Evolutionary conservation across 441 rosid genomes (phyloP), one percentile per base, ranked within the genome.

Genomic region (Croton laevigatus): DNA sequence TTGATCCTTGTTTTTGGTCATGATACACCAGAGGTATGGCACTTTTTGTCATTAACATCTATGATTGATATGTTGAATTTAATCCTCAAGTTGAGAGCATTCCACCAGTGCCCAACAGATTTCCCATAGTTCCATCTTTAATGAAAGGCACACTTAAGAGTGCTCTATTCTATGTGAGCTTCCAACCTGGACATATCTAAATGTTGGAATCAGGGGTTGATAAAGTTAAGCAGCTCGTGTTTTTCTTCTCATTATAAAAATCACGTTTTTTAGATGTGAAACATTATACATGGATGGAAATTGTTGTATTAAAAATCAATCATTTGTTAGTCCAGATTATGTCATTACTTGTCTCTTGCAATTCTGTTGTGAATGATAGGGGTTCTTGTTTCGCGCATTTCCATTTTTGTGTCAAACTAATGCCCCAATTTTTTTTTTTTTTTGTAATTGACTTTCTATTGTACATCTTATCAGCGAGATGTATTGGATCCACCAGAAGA

Each of bases 401-500:
- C 12, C 37, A 49, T 34, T 22, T 5, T 66, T 51, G 36, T 20
- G 9, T 57, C 16, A 5, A 55, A 19, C 8, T 77, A 58, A 22
- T 63, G 52, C 13, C 62, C 8, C 49, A n/a, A 22, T 60, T 69
- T 53, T 59, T 40, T 44, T 14, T 19, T 51, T 12, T 36, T 19
- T 62, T 48, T 65, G 49, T 71, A 60, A 75, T 74, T 36, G 38
- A 49, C 52, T 64, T 65, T 62, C 70, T 53, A 17, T 68, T 38
- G 13, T 75, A 73, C 76, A 48, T 78, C 71, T 75, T 79, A 57
- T 76, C 76, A 96, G 99, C 90, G 86, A 86, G 97, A 93, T 75
- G 82, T 81, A 60, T 79, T 96, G 78, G 99, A 93, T 83, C 99
- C 97, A 73, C 94, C 93, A 16, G 98, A 93, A 78, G 99, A 96